Evolutionary conservation across 2,329 filamentous ascomycete species (phyloP).

Genomic region (Tolypocladium tropicale): DNA sequence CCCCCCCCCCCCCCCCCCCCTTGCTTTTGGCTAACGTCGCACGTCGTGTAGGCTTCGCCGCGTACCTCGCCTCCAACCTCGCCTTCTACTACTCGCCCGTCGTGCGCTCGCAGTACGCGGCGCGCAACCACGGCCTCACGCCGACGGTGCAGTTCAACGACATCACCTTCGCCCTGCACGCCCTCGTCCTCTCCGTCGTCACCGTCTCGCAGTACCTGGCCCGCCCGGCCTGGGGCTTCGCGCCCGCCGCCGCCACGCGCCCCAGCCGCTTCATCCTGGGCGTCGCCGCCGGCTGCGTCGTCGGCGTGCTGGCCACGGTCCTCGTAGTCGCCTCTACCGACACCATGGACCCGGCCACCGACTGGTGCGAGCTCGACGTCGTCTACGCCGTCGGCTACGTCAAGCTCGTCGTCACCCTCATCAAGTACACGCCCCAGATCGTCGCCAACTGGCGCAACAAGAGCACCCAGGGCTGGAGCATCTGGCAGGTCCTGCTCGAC

Average conservation of each 20-base stretch:
- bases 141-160: conserved; percentile 89
- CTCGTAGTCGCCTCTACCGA: conserved; percentile 29
- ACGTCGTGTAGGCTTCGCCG: conserved; percentile 51
- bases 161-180: conserved; percentile 77
- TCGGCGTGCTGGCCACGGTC: conserved; percentile 44
- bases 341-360: conserved; percentile 24
- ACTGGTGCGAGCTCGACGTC: conserved; percentile 54
- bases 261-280: conserved; percentile 53
- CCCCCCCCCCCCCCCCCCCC: no score
- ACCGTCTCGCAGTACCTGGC: conserved; percentile 71
- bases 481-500: conserved; percentile 75
- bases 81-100: conserved; percentile 70
- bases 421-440: conserved; percentile 89
- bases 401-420: conserved; percentile 77
- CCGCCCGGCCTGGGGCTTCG: conserved; percentile 64
- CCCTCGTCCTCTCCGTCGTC: conserved; percentile 59
- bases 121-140: conserved; percentile 61
- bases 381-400: conserved; percentile 70
- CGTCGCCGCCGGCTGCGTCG: conserved; percentile 58
- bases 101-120: conserved; percentile 74
- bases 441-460: conserved; percentile 73
- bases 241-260: conserved; percentile 43
- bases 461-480: conserved; percentile 83
- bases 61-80: conserved; percentile 66
- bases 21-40: not conserved